Base-by-base conservation (phyloP, 2,329 filamentous ascomycete species). In the Hypoxylon sp. region DNA sequence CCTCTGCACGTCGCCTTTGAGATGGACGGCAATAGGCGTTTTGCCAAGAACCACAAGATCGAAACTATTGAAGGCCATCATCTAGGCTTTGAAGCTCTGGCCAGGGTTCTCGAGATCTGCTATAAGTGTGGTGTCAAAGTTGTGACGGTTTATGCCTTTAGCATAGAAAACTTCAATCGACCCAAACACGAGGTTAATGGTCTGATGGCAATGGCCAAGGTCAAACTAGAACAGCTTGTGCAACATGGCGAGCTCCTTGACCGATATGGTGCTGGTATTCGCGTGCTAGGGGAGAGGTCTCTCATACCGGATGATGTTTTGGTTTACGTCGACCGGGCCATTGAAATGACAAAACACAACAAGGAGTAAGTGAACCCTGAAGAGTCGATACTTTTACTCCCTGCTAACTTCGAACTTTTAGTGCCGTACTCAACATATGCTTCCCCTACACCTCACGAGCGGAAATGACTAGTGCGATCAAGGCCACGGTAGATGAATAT, bases 1-100 rank as follows among this genome's bases (percentile, higher is more conserved):
- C 95, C 95, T 8, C 89, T 93, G 74, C 95, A 99, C 87, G 88
- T 99, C 64, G 95, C 95, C n/a, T 99, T 99, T 75, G 94, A 97
- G 71, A 99, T 99, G 95, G 95, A 99, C 77, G 95, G 95, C 58
- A 99, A 99, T 79, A 84, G 95, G 73, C 90, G 95, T 47, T 99
- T 96, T 81, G 95, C 95, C 13, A 87, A 92, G 65, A 91, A 85
- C 67, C 93, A 95, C 80, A 89, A 94, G 68, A 97, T 99, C 76
- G 95, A 99, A 81, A 97, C 94, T 0, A 89, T 98, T 32, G 94
- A 99, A 79, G 95, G 95, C 22, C 95, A 99, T 77, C 94, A 97
- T 76, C 82, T 97, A 71, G 95, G 95, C 1, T 99, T 98, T 72
- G 95, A 99, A 80, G 94, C 95, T 28, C 83, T 99, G 64, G 95